phyloP scores from a whole-genome alignment of 1,139 yeast genomes.

The Tardiomyces digboiensis region DNA sequence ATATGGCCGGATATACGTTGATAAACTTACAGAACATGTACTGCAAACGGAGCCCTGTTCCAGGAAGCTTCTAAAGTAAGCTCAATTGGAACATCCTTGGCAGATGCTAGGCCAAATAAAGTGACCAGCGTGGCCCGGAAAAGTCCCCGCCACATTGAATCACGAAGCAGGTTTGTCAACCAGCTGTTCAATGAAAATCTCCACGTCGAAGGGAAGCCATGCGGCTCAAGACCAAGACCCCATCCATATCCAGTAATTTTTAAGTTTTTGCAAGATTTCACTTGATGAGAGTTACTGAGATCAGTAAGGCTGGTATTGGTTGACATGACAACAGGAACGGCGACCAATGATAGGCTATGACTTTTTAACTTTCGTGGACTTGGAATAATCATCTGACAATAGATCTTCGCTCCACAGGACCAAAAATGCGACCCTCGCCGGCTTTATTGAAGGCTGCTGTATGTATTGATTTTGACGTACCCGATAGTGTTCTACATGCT shows the following conservation, averaged over 20 bases:
- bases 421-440: constrained; percentile 17
- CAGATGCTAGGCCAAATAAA: neutral
- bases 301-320: neutral
- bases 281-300: neutral
- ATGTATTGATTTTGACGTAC: constrained; percentile 7
- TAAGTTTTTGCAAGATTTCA: neutral
- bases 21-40: neutral
- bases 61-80: neutral
- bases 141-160: no score
- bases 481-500: neutral
- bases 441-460: constrained; percentile 19
- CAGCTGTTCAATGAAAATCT: no score
- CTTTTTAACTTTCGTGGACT: no score
- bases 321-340: neutral
- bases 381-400: neutral
- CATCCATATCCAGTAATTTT: no score
- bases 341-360: neutral
- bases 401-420: neutral
- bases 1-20: no score
- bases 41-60: neutral
- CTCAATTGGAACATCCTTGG: neutral
- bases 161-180: no score
- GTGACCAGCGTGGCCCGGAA: no score
- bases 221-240: no score
- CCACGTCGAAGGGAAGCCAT: no score